A percentile compares a stretch with the other conserved stretches of the same genome.
Evolutionary conservation across 192 early-diverging fungal species (phyloP).

Genomic region (Coemansia sp.): DNA sequence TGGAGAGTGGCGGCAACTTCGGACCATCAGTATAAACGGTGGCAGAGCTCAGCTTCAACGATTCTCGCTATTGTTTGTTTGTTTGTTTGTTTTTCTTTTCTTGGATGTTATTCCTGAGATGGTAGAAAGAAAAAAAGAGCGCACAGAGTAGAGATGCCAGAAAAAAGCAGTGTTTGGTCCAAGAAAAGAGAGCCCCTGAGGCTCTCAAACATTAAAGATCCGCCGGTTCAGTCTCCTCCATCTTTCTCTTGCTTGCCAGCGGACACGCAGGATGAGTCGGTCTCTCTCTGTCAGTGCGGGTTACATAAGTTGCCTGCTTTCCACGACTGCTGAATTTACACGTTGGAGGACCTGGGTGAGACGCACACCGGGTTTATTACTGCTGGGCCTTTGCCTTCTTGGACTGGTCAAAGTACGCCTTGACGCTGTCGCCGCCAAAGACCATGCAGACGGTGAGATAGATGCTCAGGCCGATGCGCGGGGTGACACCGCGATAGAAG

Average conservation of each 20-base stretch:
- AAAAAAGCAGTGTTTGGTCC: no score
- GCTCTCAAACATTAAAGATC: no score
- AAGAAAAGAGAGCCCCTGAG: no score
- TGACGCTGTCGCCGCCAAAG: conserved; percentile 57
- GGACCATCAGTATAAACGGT: no score
- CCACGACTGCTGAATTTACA: neutral
- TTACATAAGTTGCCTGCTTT: neutral
- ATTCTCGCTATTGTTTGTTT: no score
- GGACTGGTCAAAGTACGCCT: conserved; percentile 53
- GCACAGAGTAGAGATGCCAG: neutral
- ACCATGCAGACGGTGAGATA: conserved; percentile 97
- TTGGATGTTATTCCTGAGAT: neutral
- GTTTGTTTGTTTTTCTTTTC: no score
- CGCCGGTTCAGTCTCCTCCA: no score
- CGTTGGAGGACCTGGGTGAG: neutral
- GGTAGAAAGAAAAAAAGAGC: neutral
- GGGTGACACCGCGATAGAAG: conserved; percentile 88
- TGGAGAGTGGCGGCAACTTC: no score
- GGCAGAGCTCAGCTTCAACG: no score
- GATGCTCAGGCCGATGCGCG: conserved; percentile 75
- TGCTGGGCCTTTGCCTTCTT: conserved; percentile 15
- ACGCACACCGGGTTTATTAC: neutral
- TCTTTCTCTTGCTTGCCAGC: no score
- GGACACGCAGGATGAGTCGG: no score
- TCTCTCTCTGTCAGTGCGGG: no score